These are phyloP conservation scores for Fraxinus velutina DNA, from an alignment of 305 asterid genomes.

Conservation along the genomic window DNA sequence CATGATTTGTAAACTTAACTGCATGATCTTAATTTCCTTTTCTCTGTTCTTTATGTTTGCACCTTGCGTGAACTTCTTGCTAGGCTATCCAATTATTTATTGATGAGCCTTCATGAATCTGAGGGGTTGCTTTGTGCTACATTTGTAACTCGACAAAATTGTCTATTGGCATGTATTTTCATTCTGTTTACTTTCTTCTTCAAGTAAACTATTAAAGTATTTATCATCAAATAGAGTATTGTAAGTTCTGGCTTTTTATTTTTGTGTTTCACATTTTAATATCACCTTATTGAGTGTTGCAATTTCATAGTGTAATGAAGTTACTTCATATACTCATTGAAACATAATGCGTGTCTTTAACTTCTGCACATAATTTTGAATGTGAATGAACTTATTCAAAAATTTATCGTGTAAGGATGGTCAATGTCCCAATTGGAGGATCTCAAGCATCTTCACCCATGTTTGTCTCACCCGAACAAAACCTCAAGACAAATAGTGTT, in stretches of 20 bases:
- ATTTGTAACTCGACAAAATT: not conserved
- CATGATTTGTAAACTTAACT: not conserved
- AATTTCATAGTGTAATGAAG: constrained; percentile 1
- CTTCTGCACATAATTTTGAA: not conserved
- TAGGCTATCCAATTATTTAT: not conserved
- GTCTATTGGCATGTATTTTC: not conserved
- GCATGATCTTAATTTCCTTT: not conserved
- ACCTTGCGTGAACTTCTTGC: not conserved
- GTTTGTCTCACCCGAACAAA: constrained; percentile 37
- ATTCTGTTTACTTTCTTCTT: constrained; percentile 3
- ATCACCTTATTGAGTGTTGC: not conserved
- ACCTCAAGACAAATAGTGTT: constrained; percentile 36
- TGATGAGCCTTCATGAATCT: not conserved
- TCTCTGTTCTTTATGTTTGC: not conserved
- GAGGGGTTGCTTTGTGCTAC: constrained; percentile 4
- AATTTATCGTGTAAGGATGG: constrained; percentile 41
- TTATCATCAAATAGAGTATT: not conserved
- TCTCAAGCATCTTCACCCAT: constrained; percentile 34
- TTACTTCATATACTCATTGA: constrained; percentile 11
- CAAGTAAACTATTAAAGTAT: not conserved
- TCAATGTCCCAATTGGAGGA: constrained; percentile 35
- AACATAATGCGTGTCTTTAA: not conserved
- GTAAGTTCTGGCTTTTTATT: not conserved
- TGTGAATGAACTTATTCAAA: constrained; percentile 16
- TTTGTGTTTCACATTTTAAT: not conserved